Base-by-base conservation (phyloP, 495 filamentous ascomycete genomes). In the Podospora fimiseda region DNA sequence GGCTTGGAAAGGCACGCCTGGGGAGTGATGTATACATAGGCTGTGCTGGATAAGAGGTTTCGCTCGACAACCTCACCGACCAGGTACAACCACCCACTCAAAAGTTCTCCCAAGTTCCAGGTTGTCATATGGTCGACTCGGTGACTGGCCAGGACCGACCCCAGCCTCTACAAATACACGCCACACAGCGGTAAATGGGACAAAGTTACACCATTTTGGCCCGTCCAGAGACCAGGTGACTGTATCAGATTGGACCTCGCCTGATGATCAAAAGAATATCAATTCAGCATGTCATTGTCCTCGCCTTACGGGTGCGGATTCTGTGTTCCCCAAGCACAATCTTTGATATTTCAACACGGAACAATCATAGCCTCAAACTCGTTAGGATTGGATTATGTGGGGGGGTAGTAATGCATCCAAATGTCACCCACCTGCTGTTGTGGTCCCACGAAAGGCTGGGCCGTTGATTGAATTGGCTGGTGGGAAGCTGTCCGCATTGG, bases 151-250 rank as follows among this genome's bases (percentile, higher is more conserved):
- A 8, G 24, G 49, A 4, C 30, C 47, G 20, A 39, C 36, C 37
- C 36, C 33, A 27, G 24, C 9, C 18, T 37, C n/a, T 36, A n/a
- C 38, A n/a, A n/a, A n/a, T n/a, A n/a, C n/a, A n/a, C n/a, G n/a
- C n/a, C 37, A 48, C 42, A 16, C 48, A 39, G 54, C 54, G 49
- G 54, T 43, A 57, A 52, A 43, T 48, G 48, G 30, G 54, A 27
- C 23, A 43, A 6, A 8, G 5, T 20, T 42, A 5, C 21, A n/a
- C n/a, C 27, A 9, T 19, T 5, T 14, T 24, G 49, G 48, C 54
- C 54, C 18, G 22, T 42, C 20, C 23, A 24, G 22, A 33, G 54
- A 38, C 54, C 43, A 13, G 8, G 22, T 56, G 11, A 5, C 5
- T 30, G 54, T 57, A 18, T 52, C 54, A 57, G 53, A 43, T 3